Percentiles rank a stretch among this genome's conserved stretches.
Conservation (phyloP, 1,139 yeast genomes). For the Candida labiduridarum region DNA sequence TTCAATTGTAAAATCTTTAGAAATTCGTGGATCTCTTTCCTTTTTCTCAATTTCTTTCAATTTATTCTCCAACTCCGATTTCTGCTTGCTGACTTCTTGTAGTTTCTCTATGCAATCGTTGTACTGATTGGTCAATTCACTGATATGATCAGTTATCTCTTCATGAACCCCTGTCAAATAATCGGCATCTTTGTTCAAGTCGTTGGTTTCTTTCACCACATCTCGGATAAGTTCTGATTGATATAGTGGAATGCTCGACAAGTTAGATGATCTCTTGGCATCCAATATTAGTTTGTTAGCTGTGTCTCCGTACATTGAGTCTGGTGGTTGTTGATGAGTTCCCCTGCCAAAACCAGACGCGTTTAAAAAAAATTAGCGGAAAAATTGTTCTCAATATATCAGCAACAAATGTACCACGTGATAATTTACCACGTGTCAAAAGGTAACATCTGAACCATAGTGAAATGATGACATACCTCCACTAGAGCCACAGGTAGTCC, state of each 20-base stretch:
- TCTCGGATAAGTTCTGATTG: conserved; percentile 76
- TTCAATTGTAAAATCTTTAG: neutral
- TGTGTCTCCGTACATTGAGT: conserved; percentile 80
- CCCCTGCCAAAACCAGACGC: neutral
- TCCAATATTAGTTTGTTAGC: conserved; percentile 83
- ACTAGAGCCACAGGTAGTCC: too few species aligned
- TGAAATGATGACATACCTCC: too few species aligned
- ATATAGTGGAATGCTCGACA: conserved; percentile 71
- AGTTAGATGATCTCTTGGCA: conserved; percentile 73
- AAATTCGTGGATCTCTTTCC: neutral
- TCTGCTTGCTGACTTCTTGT: neutral
- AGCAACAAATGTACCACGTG: too few species aligned
- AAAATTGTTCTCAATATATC: too few species aligned
- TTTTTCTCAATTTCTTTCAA: neutral
- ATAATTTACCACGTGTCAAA: too few species aligned
- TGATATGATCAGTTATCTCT: neutral
- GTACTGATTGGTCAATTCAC: conserved; percentile 13
- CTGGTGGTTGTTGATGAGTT: neutral
- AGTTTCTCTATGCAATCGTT: conserved; percentile 4
- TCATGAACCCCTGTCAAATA: conserved; percentile 22
- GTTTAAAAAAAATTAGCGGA: neutral
- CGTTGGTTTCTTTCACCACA: conserved; percentile 60
- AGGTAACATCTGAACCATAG: too few species aligned
- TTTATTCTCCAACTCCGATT: neutral
- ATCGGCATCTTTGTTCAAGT: conserved; percentile 55